Base-by-base conservation (phyloP, 345 rosid genomes). In the Camelina laxa region DNA sequence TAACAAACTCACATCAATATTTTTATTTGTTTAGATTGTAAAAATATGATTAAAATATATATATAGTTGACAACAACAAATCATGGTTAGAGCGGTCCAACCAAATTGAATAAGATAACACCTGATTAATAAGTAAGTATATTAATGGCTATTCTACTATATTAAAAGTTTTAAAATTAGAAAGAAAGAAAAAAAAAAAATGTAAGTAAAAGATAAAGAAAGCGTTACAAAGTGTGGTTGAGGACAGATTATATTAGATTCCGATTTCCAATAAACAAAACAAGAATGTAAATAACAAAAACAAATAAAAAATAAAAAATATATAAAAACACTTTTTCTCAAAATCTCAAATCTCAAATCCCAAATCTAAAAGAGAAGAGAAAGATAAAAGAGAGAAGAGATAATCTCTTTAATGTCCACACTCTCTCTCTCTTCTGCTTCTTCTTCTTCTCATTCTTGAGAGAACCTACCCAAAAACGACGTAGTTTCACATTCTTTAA, bases 401-500 rank as follows among this genome's bases (percentile, higher is more conserved):
- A 65, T 42, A 67, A 42, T 56, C 54, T 57, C 73, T 78, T 44
- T 79, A 51, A 81, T 66, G 84, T 71, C 85, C 89, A 73, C 82
- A 80, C 56, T 87, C 77, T 79, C 79, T 80, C 70, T 56, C 64
- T 77, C 47, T 71, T 33, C 70, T 75, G 35, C 12, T 8, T 8
- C 39, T 36, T 8, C 39, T 36, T 8, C 71, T 55, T 3, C 71
- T 22, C 14, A 16, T 55, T 71, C 76, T 65, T 49, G 38, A 41
- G 31, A 73, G 31, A 73, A 51, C 38, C 11, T 62, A 38, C 38
- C 9, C 4, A 11, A 24, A 79, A 79, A 79, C 82, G 79, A 53
- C 74, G 64, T 63, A 64, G 73, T 74, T 72, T 59, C 31, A 42
- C 38, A 30, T 12, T 17, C 14, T 66, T 31, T 6, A 16, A 74